Conservation (phyloP, 169 alveolate species). For the Plasmodium coatneyi region DNA sequence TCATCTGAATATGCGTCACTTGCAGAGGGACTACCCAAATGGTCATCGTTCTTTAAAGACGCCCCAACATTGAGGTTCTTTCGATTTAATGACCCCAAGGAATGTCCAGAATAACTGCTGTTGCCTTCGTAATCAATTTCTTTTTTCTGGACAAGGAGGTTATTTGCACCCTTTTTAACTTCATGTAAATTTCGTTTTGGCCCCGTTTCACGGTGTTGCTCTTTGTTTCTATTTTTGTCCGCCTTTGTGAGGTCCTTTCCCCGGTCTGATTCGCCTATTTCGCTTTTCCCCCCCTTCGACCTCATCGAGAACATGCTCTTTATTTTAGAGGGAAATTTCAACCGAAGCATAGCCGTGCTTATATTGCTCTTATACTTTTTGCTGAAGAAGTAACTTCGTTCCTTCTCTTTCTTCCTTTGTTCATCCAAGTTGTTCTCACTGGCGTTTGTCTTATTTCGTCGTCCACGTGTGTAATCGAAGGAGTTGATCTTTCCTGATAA, state of each 20-base stretch:
- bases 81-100: background rate
- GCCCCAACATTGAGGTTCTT: background rate
- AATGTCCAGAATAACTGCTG: background rate
- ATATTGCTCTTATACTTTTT: background rate
- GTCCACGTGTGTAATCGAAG: background rate
- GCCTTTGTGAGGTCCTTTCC: background rate
- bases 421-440: background rate
- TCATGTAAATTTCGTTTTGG: background rate
- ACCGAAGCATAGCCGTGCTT: background rate
- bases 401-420: conserved; percentile 12
- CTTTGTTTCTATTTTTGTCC: background rate
- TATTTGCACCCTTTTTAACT: background rate
- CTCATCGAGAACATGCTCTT: conserved; percentile 36
- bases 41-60: background rate
- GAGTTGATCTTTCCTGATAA: background rate
- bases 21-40: background rate
- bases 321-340: conserved; percentile 28
- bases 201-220: background rate
- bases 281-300: background rate
- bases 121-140: background rate
- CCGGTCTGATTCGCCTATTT: background rate
- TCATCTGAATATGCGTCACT: conserved; percentile 5
- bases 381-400: background rate
- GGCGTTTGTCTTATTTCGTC: background rate
- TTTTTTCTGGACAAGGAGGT: background rate